Conservation (phyloP, 441 rosid species). For the Corymbia citriodora region DNA sequence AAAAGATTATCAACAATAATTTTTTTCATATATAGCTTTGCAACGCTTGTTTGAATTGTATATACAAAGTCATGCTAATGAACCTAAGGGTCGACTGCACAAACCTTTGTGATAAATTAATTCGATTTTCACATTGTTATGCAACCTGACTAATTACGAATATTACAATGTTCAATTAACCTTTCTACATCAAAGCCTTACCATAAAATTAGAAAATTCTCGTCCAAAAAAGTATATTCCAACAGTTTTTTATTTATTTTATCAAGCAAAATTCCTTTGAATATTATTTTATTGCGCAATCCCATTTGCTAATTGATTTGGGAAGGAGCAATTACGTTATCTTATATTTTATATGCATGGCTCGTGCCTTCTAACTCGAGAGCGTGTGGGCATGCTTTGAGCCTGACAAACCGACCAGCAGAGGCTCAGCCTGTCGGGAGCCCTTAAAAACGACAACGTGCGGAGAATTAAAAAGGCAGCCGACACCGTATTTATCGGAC, state of each 20-base stretch:
- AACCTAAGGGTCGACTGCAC: accelerated
- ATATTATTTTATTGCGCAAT: neutral
- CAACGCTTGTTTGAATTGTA: neutral
- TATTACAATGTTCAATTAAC: neutral
- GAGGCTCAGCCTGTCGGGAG: neutral
- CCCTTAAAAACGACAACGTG: neutral
- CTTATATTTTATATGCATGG: neutral
- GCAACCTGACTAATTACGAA: neutral
- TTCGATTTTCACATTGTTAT: neutral
- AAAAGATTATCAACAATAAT: neutral
- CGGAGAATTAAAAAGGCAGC: neutral
- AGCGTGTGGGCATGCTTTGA: neutral
- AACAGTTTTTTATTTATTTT: neutral
- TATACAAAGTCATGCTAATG: neutral
- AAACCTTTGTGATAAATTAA: neutral
- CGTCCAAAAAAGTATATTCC: neutral
- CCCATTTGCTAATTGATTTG: neutral
- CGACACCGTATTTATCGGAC: neutral
- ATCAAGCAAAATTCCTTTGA: neutral
- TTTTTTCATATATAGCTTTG: neutral
- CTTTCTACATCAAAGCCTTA: accelerated
- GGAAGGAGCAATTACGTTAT: neutral
- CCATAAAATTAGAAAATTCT: neutral
- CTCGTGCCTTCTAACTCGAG: neutral
- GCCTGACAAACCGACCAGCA: neutral